Evolutionary conservation across 345 rosid genomes (phyloP), one percentile per base, ranked within the genome.

Genomic region (Erysimum cheiranthoides): DNA sequence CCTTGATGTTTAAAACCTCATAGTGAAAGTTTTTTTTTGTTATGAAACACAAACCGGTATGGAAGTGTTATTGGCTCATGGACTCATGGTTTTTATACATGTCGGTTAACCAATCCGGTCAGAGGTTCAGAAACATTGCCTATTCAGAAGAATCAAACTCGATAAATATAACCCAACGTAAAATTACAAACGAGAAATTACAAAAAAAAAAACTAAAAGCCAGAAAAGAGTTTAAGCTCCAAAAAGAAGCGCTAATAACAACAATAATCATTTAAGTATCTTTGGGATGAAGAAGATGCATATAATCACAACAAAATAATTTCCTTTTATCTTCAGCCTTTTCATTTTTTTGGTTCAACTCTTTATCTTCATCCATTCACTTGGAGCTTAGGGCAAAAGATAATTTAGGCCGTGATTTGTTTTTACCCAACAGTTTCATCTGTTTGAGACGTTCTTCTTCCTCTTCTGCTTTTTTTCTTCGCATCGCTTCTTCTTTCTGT

Each of bases 391-490:
- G 59, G 2, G 94, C 98, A 46, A 95, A 95, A 3, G 98, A 95
- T 59, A 95, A 80, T 81, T 95, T 95, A 0, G 99, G 98, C 31
- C 98, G 84, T 32, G 93, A 81, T 70, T 95, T 95, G 88, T 95
- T 95, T 89, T 95, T 95, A 46, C 99, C 99, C 84, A 95, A 78
- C 66, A 95, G 81, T 79, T 89, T 92, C 93, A 90, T 87, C 88
- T 90, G 98, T 58, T 92, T 89, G 17, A 56, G 57, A 10, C 99
- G 91, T 59, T 92, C 97, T 83, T 90, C 96, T 49, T 92, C 99
- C 85, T 95, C 96, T 81, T 90, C 90, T 10, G 88, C 93, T 73
- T 89, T 90, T 88, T 88, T 92, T 84, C 88, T 82, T 73, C 88
- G 80, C 93, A 86, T 73, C 2, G 90, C 94, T 76, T 90, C 99